Conservation (phyloP, 2,329 filamentous ascomycete genomes). For the Nannizzia gypsea region DNA sequence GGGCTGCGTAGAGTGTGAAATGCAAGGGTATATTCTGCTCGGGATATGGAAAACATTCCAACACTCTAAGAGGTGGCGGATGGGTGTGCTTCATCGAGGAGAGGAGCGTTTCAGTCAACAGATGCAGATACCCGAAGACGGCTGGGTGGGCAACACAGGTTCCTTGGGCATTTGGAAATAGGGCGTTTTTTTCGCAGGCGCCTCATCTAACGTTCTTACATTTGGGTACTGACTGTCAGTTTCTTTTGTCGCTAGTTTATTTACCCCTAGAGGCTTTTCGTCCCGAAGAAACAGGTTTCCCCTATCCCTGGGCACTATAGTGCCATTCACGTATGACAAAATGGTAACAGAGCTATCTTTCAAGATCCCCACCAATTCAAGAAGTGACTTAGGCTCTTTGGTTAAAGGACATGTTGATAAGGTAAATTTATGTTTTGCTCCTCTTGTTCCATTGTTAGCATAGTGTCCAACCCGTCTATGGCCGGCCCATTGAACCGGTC, state of each 20-base stretch:
- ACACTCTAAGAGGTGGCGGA: constrained; percentile 3
- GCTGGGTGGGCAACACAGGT: constrained; percentile 1
- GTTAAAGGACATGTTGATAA: too few species aligned
- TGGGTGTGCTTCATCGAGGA: constrained; percentile 10
- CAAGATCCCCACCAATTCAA: neutral
- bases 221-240: neutral
- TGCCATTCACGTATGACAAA: neutral
- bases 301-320: neutral
- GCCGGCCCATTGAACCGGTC: neutral
- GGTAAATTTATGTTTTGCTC: neutral
- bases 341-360: too few species aligned
- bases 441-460: neutral
- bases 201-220: constrained; percentile 2
- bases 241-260: neutral
- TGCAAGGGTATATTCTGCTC: neutral
- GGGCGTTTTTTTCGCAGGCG: constrained; percentile 6
- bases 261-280: neutral
- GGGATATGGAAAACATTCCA: neutral
- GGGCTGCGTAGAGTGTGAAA: neutral
- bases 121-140: constrained; percentile 10
- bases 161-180: constrained; percentile 7
- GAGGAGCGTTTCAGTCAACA: constrained; percentile 7
- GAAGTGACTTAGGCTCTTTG: neutral
- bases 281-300: neutral
- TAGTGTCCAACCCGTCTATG: neutral